Evolutionary conservation across 768 basidiomycete species (phyloP).

Genomic region (Tubosaeta sp.): DNA sequence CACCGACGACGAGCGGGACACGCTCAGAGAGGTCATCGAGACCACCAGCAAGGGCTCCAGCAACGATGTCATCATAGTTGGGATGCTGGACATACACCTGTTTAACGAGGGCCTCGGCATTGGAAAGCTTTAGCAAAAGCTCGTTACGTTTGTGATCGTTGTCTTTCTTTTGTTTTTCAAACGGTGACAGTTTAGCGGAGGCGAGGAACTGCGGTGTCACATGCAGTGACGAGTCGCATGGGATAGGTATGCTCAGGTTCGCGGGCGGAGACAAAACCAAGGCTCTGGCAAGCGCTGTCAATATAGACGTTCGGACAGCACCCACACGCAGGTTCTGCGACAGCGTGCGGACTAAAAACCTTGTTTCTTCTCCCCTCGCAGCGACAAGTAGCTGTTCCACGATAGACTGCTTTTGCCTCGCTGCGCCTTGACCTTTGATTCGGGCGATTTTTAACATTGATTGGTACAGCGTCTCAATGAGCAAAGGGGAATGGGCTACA

Average conservation of each 20-base stretch:
- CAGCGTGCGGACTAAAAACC: constrained; percentile 75
- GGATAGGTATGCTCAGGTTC: constrained; percentile 17
- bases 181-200: constrained; percentile 11
- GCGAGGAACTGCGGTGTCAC: constrained; percentile 21
- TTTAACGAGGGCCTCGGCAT: constrained; percentile 63
- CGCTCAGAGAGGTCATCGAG: constrained; percentile 53
- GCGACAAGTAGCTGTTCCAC: constrained; percentile 81
- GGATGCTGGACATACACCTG: constrained; percentile 77
- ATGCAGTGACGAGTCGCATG: constrained; percentile 26
- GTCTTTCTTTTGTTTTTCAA: constrained; percentile 28
- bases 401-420: constrained; percentile 69
- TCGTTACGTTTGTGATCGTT: constrained; percentile 32
- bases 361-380: constrained; percentile 82
- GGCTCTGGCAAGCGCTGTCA: constrained; percentile 76
- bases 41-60: constrained; percentile 56
- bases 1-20: constrained; percentile 70
- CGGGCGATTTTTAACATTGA: constrained; percentile 62
- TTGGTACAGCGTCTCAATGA: constrained; percentile 61
- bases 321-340: constrained; percentile 80
- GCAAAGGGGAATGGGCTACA: constrained; percentile 64
- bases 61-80: constrained; percentile 65
- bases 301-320: constrained; percentile 78
- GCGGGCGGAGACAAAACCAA: constrained; percentile 56
- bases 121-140: constrained; percentile 40
- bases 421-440: constrained; percentile 71